Base-by-base conservation (phyloP, 1,284 basidiomycete genomes). In the Dichomitus squalens region DNA sequence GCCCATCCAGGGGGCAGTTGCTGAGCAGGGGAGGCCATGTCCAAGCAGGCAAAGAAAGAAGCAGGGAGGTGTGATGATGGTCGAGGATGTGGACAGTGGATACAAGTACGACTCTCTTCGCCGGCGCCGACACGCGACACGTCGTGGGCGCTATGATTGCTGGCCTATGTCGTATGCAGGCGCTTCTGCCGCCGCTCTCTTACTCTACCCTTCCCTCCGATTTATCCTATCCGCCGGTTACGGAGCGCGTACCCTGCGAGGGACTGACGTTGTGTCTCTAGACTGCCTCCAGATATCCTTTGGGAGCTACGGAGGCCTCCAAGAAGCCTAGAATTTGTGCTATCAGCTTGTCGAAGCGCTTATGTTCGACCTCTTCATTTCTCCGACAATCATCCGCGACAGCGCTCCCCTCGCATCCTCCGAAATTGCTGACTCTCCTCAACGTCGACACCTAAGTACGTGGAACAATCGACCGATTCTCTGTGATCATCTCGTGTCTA, bases 1-100 rank as follows among this genome's bases (percentile, higher is more conserved):
- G 83, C 80, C 94, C 94, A 96, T 52, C 94, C 95, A 61, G 88
- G 88, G 60, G 94, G 94, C 48, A 96, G 77, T 72, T 90, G 85
- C 69, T 86, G 82, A 60, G 77, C 76, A 63, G 86, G 85, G 63
- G 86, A 83, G 55, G 87, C 81, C 88, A 91, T 90, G 41, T 55
- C 49, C 48, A 48, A 41, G 47, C 40, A 41, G 33, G 35, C 29
- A 49, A 49, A 40, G 58, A 55, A 21, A 49, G 47, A 31, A 34
- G 23, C 47, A 35, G 38, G 43, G 49, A 33, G 52, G 52, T 53
- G 52, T 51, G 55, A 44, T 52, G 58, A 59, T 36, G 58, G 51
- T 55, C 46, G 55, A 49, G 61, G 52, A 36, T 49, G 27, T n/a
- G 20, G 33, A 31, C 29, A 11, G 29, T 31, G 29, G 29, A 31